A percentile compares a stretch with the other conserved stretches of the same genome.
These are phyloP conservation scores for Eruca vesicaria DNA, from an alignment of 441 rosid genomes.

Conservation along the genomic window DNA sequence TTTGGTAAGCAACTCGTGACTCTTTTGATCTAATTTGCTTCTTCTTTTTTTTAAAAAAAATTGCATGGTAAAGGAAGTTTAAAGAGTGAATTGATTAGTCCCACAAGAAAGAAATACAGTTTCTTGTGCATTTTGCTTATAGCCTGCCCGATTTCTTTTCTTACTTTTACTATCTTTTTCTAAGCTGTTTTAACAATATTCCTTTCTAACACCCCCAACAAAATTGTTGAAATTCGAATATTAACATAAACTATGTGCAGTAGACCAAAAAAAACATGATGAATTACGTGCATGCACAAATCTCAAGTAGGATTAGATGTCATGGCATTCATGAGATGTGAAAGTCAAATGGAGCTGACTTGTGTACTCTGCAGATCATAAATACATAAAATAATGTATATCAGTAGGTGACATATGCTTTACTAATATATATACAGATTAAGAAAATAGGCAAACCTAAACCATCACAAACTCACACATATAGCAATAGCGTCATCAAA, in stretches of 20 bases:
- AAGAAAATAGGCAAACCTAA: slow-evolving; percentile 11
- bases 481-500: slow-evolving; percentile 11
- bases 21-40: slow-evolving; percentile 20
- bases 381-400: slow-evolving; percentile 11
- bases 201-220: not conserved
- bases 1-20: slow-evolving; percentile 41
- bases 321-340: slow-evolving; percentile 28
- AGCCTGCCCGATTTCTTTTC: not conserved
- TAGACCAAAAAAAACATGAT: not conserved
- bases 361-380: slow-evolving; percentile 14
- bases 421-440: slow-evolving; percentile 6
- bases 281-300: slow-evolving; percentile 23
- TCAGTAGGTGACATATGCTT: slow-evolving; percentile 4
- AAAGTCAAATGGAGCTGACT: slow-evolving; percentile 39
- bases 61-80: not conserved
- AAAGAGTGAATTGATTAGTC: slow-evolving; percentile 16
- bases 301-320: slow-evolving; percentile 27
- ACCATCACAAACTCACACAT: slow-evolving; percentile 5
- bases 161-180: not conserved
- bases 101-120: slow-evolving; percentile 30
- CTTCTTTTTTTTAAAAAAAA: slow-evolving; percentile 9
- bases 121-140: slow-evolving; percentile 5
- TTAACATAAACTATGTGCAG: not conserved
- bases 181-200: not conserved
- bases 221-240: not conserved